These are phyloP conservation scores for Flaveria linearis DNA, from an alignment of 129 eudicot genomes.

Conservation along the genomic window DNA sequence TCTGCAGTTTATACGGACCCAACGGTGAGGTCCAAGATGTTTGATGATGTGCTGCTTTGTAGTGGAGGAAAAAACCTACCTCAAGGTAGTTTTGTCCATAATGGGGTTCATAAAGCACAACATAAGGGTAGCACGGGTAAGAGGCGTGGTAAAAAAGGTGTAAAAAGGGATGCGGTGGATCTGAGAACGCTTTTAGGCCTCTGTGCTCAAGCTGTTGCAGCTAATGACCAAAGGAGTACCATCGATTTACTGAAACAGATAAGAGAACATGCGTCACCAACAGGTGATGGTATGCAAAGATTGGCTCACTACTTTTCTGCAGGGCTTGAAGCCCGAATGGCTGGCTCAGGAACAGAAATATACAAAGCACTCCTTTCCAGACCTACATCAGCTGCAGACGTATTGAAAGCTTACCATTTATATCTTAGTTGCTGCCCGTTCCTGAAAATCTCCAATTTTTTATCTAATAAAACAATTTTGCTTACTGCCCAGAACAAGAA, in stretches of 20 bases:
- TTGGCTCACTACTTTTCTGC: slow-evolving; percentile 70
- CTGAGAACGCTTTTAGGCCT: slow-evolving; percentile 67
- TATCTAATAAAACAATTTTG: slow-evolving; percentile 64
- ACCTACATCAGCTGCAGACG: slow-evolving; percentile 63
- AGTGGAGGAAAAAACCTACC: slow-evolving; percentile 41
- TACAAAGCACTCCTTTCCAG: slow-evolving; percentile 46
- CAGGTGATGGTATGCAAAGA: slow-evolving; percentile 87
- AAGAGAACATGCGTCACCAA: slow-evolving; percentile 62
- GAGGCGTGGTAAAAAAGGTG: slow-evolving; percentile 59
- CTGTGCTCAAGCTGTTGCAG: slow-evolving; percentile 83
- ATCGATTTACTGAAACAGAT: slow-evolving; percentile 66
- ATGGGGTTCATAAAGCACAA: slow-evolving; percentile 36
- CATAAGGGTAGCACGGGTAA: slow-evolving; percentile 44
- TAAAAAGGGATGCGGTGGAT: slow-evolving; percentile 58
- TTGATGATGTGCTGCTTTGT: slow-evolving; percentile 67
- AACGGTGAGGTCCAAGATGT: slow-evolving; percentile 59
- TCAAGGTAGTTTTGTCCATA: slow-evolving; percentile 50
- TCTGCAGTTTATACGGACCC: slow-evolving; percentile 58
- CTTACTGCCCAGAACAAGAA: slow-evolving; percentile 45
- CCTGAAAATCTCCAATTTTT: slow-evolving; percentile 61
- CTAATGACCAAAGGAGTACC: slow-evolving; percentile 60
- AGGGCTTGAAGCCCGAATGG: slow-evolving; percentile 87
- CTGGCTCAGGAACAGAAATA: slow-evolving; percentile 68
- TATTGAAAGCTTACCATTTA: slow-evolving; percentile 72
- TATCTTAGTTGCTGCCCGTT: slow-evolving; percentile 69